Percentiles rank a stretch among this genome's conserved stretches.
Evolutionary conservation across 345 rosid genomes (phyloP).

Genomic region (Firmiana major): DNA sequence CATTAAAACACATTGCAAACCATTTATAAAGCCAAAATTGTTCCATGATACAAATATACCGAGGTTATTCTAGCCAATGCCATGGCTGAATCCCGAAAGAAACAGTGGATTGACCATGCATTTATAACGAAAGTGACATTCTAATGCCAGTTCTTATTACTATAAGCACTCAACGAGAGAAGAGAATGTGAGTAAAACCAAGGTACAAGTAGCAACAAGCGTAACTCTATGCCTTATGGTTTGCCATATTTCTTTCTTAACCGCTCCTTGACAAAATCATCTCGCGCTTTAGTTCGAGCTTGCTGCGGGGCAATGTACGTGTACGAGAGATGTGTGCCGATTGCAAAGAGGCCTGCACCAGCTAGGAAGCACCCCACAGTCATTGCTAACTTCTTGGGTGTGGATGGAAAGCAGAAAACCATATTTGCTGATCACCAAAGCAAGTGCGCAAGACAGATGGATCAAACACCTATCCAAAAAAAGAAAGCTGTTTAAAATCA

Average conservation of each 20-base stretch:
- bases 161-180: neutral
- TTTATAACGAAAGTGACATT: neutral
- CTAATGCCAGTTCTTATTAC: neutral
- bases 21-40: neutral
- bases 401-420: constrained; percentile 59
- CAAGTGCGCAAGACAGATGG: neutral
- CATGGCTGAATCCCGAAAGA: neutral
- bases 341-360: constrained; percentile 50
- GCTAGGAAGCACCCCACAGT: constrained; percentile 52
- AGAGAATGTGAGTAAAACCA: neutral
- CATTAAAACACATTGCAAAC: neutral
- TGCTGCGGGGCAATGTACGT: constrained; percentile 62
- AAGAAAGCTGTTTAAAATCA: neutral
- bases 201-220: neutral
- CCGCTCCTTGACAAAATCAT: constrained; percentile 55
- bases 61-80: neutral
- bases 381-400: constrained; percentile 61
- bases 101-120: neutral
- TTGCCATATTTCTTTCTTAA: constrained; percentile 57
- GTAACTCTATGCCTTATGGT: constrained; percentile 9
- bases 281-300: constrained; percentile 79
- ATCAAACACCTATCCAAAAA: too few species aligned
- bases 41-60: neutral
- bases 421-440: constrained; percentile 14
- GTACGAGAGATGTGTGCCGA: constrained; percentile 49